These are phyloP conservation scores for Sicyos edulis DNA, from an alignment of 306 rosid genomes.

Conservation along the genomic window DNA sequence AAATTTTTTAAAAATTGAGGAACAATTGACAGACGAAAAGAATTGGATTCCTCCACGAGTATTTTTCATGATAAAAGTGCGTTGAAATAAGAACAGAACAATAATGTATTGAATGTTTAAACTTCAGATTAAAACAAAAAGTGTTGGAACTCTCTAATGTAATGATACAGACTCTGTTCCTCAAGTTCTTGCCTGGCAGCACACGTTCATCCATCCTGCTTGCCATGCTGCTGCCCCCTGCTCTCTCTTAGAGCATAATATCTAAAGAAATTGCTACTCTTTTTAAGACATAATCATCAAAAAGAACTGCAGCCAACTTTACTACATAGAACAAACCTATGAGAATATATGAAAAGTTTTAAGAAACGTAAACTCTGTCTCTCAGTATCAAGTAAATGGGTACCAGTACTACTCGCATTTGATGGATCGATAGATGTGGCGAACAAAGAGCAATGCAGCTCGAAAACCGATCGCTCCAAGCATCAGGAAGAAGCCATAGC, in stretches of 20 bases:
- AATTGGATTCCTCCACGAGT: background rate
- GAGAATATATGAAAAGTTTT: constrained; percentile 10
- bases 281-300: constrained; percentile 31
- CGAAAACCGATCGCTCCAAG: constrained; percentile 64
- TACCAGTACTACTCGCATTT: constrained; percentile 45
- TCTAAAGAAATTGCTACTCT: constrained; percentile 32
- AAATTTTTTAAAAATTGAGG: background rate
- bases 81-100: background rate
- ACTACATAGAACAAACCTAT: constrained; percentile 12
- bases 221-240: constrained; percentile 21
- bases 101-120: constrained; percentile 35
- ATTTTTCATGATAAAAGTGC: background rate
- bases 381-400: background rate
- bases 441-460: constrained; percentile 57
- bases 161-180: constrained; percentile 46
- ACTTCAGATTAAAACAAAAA: constrained; percentile 29
- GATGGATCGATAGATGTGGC: constrained; percentile 58
- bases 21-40: background rate
- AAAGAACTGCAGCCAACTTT: constrained; percentile 27
- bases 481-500: constrained; percentile 73
- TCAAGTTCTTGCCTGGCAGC: constrained; percentile 32
- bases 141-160: constrained; percentile 30
- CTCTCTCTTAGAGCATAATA: constrained; percentile 39
- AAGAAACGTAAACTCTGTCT: constrained; percentile 12
- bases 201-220: constrained; percentile 16